Conservation (phyloP, 1,139 yeast species). For the Yamadazyma triangularis region DNA sequence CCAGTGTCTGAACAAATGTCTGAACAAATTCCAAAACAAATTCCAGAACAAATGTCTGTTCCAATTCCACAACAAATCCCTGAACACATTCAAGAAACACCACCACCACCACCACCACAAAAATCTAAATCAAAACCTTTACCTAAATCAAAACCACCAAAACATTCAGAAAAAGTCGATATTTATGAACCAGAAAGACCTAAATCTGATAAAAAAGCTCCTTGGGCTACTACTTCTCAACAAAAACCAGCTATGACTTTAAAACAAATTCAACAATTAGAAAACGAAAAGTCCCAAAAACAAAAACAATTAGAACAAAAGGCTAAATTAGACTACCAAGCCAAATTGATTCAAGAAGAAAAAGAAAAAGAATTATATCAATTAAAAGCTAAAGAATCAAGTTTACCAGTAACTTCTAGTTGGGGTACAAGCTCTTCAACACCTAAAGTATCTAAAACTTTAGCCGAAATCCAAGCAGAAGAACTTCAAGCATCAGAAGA, state of each 20-base stretch:
- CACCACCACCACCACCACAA: not conserved
- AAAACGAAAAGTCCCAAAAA: constrained; percentile 48
- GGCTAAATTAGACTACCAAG: constrained; percentile 18
- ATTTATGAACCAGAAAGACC: constrained; percentile 1
- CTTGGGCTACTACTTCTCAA: constrained; percentile 46
- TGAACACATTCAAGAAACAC: constrained; percentile 5
- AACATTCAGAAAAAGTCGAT: too few species aligned
- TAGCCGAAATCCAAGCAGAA: constrained; percentile 45
- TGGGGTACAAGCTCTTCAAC: constrained; percentile 46
- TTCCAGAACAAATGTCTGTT: too few species aligned
- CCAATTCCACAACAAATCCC: constrained; percentile 1
- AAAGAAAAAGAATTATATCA: constrained; percentile 20
- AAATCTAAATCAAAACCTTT: not conserved
- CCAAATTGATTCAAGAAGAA: constrained; percentile 9
- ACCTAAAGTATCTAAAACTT: constrained; percentile 26
- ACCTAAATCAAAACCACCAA: too few species aligned
- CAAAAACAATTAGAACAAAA: constrained; percentile 33
- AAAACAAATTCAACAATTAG: constrained; percentile 67
- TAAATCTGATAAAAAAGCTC: constrained; percentile 36
- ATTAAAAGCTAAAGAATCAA: constrained; percentile 16
- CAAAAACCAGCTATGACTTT: constrained; percentile 50
- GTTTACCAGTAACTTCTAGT: constrained; percentile 46
- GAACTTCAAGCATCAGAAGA: constrained; percentile 39
- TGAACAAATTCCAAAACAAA: too few species aligned
- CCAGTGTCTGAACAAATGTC: too few species aligned